phyloP scores from a whole-genome alignment of 768 basidiomycete species.

The Leccinum aurantiacum region DNA sequence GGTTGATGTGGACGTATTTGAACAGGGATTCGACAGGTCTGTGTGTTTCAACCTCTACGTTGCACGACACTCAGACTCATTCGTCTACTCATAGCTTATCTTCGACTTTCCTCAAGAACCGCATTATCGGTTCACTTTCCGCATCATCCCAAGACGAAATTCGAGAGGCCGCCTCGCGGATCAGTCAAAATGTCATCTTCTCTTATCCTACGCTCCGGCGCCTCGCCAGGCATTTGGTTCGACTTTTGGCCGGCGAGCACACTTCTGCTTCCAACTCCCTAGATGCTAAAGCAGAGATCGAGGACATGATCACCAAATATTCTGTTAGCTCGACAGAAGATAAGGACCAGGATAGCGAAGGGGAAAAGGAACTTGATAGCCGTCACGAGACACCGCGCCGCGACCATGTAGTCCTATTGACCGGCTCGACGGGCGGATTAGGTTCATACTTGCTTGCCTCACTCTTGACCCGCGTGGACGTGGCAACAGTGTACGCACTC shows the following conservation, averaged over 20 bases:
- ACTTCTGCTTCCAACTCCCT: neutral
- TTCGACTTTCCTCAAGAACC: conserved; percentile 41
- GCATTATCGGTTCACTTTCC: conserved; percentile 36
- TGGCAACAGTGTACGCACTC: conserved; percentile 30
- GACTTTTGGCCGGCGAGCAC: neutral
- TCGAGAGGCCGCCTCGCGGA: conserved; percentile 12
- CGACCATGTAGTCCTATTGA: conserved; percentile 32
- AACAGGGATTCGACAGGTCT: conserved; percentile 39
- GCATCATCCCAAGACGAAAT: conserved; percentile 6
- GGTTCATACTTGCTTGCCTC: conserved; percentile 39
- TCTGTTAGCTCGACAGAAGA: conserved; percentile 20
- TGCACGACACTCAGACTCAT: neutral
- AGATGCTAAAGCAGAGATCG: conserved; percentile 24
- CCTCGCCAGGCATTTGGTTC: conserved; percentile 32
- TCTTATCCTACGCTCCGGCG: conserved; percentile 39
- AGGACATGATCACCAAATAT: conserved; percentile 41
- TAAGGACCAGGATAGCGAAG: neutral
- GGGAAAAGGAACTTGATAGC: too few species aligned
- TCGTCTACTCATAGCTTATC: conserved; percentile 31
- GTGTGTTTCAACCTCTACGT: neutral
- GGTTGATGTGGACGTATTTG: conserved; percentile 25
- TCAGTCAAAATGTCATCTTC: conserved; percentile 44
- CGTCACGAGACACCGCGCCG: neutral
- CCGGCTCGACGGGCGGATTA: conserved; percentile 36
- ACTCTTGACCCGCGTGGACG: conserved; percentile 33